Conservation (phyloP, 2,329 filamentous ascomycete species). For the Fusarium duplospermum region DNA sequence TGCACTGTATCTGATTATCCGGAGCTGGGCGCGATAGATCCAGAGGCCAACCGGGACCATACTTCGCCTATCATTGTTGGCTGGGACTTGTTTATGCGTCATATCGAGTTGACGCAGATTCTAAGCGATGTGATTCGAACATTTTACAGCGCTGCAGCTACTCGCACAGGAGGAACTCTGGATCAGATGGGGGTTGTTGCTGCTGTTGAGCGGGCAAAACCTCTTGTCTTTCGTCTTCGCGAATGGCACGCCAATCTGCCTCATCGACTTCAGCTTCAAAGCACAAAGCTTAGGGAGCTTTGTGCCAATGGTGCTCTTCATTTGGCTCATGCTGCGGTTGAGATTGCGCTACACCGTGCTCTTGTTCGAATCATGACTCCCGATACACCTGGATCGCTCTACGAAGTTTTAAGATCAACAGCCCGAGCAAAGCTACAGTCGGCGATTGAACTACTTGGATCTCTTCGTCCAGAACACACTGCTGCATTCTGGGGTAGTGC, state of each 20-base stretch:
- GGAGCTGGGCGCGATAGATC: slow-evolving; percentile 50
- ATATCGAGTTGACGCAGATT: slow-evolving; percentile 62
- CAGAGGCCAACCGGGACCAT: slow-evolving; percentile 50
- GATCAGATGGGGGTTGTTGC: slow-evolving; percentile 49
- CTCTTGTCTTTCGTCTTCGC: slow-evolving; percentile 48
- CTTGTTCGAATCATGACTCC: slow-evolving; percentile 58
- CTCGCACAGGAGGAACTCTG: slow-evolving; percentile 44
- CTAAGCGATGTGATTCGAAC: slow-evolving; percentile 62
- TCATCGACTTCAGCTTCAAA: slow-evolving; percentile 58
- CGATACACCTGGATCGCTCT: slow-evolving; percentile 45
- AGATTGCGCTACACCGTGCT: slow-evolving; percentile 62
- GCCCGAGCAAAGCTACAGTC: slow-evolving; percentile 54
- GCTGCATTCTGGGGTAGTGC: slow-evolving; percentile 60
- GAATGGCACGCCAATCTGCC: slow-evolving; percentile 61
- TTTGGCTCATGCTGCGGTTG: slow-evolving; percentile 63
- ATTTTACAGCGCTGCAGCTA: slow-evolving; percentile 57
- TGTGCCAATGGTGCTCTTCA: slow-evolving; percentile 59
- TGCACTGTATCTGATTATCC: slow-evolving; percentile 53
- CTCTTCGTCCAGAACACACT: slow-evolving; percentile 57
- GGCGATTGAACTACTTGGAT: slow-evolving; percentile 55
- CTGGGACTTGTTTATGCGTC: slow-evolving; percentile 61
- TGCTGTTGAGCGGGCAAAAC: slow-evolving; percentile 50
- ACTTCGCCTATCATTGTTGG: slow-evolving; percentile 59
- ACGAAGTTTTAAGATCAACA: slow-evolving; percentile 50
- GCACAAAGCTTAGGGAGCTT: slow-evolving; percentile 54